A percentile compares a stretch with the other conserved stretches of the same genome.
Conservation (phyloP, 192 early-diverging fungal species). For the Coemansia sp. region DNA sequence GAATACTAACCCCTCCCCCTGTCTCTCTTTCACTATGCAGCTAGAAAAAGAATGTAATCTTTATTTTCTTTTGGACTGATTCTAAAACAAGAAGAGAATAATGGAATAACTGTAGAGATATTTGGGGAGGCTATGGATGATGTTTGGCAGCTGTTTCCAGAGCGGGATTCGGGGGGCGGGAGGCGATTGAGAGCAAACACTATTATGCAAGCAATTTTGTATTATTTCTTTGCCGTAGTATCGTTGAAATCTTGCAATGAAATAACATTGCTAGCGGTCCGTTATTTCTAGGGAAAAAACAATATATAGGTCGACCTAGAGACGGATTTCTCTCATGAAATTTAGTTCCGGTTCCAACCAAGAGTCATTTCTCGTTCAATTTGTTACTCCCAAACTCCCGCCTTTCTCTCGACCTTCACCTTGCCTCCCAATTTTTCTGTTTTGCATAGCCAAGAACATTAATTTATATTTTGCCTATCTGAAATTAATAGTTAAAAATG, state of each 20-base stretch:
- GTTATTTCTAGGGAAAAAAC: background rate
- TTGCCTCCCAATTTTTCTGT: constrained; percentile 3
- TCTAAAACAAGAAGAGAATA: background rate
- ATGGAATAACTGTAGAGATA: background rate
- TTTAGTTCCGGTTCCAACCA: background rate
- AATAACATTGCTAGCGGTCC: background rate
- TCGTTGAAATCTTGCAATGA: background rate
- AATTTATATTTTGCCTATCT: background rate
- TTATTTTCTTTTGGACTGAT: background rate
- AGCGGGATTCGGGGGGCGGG: background rate
- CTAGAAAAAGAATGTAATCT: constrained; percentile 5
- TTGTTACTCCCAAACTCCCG: background rate
- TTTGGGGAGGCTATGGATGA: background rate
- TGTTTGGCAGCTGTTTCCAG: background rate
- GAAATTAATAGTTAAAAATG: constrained; percentile 20
- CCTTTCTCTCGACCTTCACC: background rate
- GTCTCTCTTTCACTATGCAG: background rate
- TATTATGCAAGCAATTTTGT: background rate
- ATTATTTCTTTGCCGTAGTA: background rate
- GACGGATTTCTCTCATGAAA: constrained; percentile 2
- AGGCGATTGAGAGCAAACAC: background rate
- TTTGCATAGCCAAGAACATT: background rate
- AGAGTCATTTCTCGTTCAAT: too few relatives aligned
- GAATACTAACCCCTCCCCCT: background rate
- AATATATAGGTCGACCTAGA: background rate